Base-by-base conservation (phyloP, 768 basidiomycete species). In the Mrakia gelida region DNA sequence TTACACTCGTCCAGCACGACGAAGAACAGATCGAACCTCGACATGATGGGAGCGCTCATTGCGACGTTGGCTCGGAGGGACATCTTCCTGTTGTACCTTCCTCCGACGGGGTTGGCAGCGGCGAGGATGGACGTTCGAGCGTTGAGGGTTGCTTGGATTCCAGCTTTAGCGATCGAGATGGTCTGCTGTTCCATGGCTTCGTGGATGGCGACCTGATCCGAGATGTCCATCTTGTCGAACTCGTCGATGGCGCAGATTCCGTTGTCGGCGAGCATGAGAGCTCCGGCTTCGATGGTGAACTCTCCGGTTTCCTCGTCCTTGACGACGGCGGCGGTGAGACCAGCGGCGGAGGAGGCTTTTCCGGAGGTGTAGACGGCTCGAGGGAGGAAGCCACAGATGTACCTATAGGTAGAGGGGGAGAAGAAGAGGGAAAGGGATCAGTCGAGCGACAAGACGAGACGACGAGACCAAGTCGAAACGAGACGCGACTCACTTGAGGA, bases 121-220 rank as follows among this genome's bases (percentile, higher is more conserved):
- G 97, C 97, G 34, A 99, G 89, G 80, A 99, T 98, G 6, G 94
- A 95, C 0, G 97, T 98, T 16, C 97, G 90, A 0, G 97, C 97
- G 81, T 99, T 99, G 75, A 99, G 88, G 0, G 97, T 99, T 0
- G 97, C 96, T 82, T 98, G 96, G 81, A 99, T 99, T 76, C 97
- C 97, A 2, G 97, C 97, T 84, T 99, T 99, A 61, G 97, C 97
- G 80, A 98, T 98, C 41, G 95, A 97, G 81, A 98, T 98, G 0
- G 96, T 98, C 86, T 98, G 95, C 86, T 98, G 96, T 90, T 98
- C 96, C 96, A 98, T 98, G 11, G 96, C 96, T 88, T 98, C 96
- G 87, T 99, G 97, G 81, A 99, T 98, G 52, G 97, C 97, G 62
- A 98, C 94, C 84, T 98, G 97, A 84, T 98, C 97, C 0, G 93